These are phyloP conservation scores for Podospora pseudopauciseta DNA, from an alignment of 495 filamentous ascomycete genomes.

Conservation along the genomic window DNA sequence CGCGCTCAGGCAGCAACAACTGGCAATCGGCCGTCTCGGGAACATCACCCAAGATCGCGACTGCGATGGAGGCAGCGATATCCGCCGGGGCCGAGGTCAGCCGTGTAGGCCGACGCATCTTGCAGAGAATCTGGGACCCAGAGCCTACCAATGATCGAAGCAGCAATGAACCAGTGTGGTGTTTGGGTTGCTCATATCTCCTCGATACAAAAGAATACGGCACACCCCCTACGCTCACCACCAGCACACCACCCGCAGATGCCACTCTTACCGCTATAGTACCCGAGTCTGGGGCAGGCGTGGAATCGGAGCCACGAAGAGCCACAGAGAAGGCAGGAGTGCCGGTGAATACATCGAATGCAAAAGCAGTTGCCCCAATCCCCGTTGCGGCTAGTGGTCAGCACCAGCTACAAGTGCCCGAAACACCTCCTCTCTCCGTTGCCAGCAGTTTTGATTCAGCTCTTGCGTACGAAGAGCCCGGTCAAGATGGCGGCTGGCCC, in stretches of 20 bases:
- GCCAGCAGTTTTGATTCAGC: slow-evolving; percentile 49
- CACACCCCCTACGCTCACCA: slow-evolving; percentile 19
- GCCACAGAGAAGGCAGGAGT: not conserved
- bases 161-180: slow-evolving; percentile 75
- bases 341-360: not conserved
- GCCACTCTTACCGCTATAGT: slow-evolving; percentile 4
- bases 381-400: not conserved
- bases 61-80: slow-evolving; percentile 43
- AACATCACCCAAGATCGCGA: slow-evolving; percentile 30
- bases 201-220: slow-evolving; percentile 35
- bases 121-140: slow-evolving; percentile 94
- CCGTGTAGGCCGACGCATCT: slow-evolving; percentile 62
- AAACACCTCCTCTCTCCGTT: slow-evolving; percentile 46
- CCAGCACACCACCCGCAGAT: slow-evolving; percentile 28
- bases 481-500: slow-evolving; percentile 71
- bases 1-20: slow-evolving; percentile 22
- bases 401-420: slow-evolving; percentile 22
- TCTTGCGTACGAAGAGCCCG: slow-evolving; percentile 45
- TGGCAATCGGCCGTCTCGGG: slow-evolving; percentile 31
- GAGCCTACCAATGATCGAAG: slow-evolving; percentile 78
- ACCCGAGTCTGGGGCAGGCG: not conserved
- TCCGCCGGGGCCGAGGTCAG: slow-evolving; percentile 35
- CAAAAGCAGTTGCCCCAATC: not conserved
- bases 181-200: slow-evolving; percentile 74
- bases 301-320: not conserved